A percentile compares a stretch with the other conserved stretches of the same genome.
Conservation (phyloP, 78 protist species). For the Dictyostelium capitatum region DNA sequence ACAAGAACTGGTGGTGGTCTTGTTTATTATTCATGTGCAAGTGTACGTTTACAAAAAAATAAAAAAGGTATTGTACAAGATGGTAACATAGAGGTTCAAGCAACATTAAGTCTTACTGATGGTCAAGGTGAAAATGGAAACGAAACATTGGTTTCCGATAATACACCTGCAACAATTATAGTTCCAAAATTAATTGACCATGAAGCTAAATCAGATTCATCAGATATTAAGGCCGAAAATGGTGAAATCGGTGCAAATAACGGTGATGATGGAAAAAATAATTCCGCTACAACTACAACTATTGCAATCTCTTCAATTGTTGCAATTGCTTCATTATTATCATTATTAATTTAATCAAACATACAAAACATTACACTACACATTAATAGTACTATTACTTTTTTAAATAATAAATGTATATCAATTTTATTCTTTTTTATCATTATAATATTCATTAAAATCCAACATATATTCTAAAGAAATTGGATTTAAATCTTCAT, state of each 20-base stretch:
- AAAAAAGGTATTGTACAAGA: neutral
- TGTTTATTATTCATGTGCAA: slow-evolving; percentile 61
- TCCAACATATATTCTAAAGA: slow-evolving; percentile 70
- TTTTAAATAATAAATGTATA: neutral
- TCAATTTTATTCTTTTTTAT: neutral
- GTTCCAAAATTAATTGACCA: neutral
- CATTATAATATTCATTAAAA: slow-evolving; percentile 64
- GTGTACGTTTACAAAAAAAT: slow-evolving; percentile 28
- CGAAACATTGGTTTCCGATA: neutral
- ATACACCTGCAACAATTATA: neutral
- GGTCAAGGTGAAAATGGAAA: neutral
- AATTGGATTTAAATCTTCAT: slow-evolving; percentile 71
- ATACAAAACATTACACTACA: neutral
- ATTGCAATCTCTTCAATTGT: neutral
- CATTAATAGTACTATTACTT: neutral
- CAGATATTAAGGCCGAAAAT: neutral
- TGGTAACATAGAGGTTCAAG: neutral
- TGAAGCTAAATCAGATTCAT: neutral
- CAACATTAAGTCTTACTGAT: slow-evolving; percentile 11
- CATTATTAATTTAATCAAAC: neutral
- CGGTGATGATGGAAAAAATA: neutral
- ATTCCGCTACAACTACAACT: neutral
- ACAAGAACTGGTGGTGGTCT: slow-evolving; percentile 74
- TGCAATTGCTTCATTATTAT: neutral
- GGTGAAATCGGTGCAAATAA: neutral